Evolutionary conservation across 805 yeast species (phyloP), one percentile per base, ranked within the genome.

Genomic region (Komagataella ulmi): DNA sequence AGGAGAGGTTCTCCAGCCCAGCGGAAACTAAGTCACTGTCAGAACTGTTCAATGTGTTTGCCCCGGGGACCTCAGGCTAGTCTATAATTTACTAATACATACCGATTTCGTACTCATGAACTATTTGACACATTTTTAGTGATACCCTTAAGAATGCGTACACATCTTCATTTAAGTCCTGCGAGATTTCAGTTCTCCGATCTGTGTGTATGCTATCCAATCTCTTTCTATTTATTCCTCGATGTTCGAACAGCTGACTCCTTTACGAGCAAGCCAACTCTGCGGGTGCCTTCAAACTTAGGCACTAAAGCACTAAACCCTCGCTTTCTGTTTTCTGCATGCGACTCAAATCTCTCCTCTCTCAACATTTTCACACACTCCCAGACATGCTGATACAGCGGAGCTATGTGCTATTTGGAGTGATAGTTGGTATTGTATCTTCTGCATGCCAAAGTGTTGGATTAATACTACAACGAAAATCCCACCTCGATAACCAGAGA

Each of bases 361-460:
- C 40, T 14, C 40, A 30, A 12, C 40, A 30, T 30, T 30, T 30
- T 14, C 14, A 30, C 40, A 7, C 40, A 30, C 40, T 30, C 40
- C 40, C 12, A 5, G 14, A 30, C 40, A 30, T 30, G 40, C 40
- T 30, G n/a, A 14, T 30, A 12, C 40, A 30, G 40, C 6, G 50
- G 17, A 30, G 30, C 48, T n/a, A 30, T 50, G 52, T 23, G 17
- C 49, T 50, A 14, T 30, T 49, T 7, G 53, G 51, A 30, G 49
- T 45, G 12, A n/a, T 17, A 3, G 88, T 83, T 7, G 95, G 91
- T 10, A 74, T 88, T 8, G 57, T 82, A 8, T 84, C 95, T 6
- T 80, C 90, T 2, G 88, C 88, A 1, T 73, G 83, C 43, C 96
- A 88, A 64, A 81, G 93, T 1, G 67, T 88, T 17, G 96, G 96